phyloP scores from a whole-genome alignment of 2,329 filamentous ascomycete genomes.

The Plenodomus biglobosus region DNA sequence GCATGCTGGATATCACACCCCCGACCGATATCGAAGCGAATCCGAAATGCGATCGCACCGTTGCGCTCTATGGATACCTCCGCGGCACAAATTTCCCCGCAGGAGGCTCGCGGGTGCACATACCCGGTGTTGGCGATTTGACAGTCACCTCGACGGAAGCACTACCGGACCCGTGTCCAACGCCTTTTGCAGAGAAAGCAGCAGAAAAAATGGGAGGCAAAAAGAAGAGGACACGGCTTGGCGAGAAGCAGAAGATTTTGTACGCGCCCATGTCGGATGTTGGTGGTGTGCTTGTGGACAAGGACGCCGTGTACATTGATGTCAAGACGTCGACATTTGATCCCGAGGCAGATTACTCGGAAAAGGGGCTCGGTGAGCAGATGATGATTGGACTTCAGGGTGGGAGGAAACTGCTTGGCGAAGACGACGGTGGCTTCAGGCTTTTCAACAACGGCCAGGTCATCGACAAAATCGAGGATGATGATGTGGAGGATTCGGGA shows the following conservation, averaged over 20 bases:
- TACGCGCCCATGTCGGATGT: slow-evolving; percentile 99
- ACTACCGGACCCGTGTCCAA: slow-evolving; percentile 92
- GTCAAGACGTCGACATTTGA: slow-evolving; percentile 72
- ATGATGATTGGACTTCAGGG: slow-evolving; percentile 87
- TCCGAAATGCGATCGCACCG: slow-evolving; percentile 83
- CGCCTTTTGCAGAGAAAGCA: slow-evolving; percentile 85
- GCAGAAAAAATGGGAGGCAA: slow-evolving; percentile 83
- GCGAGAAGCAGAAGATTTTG: slow-evolving; percentile 94
- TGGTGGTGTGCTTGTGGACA: slow-evolving; percentile 92
- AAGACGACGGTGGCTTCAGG: slow-evolving; percentile 78
- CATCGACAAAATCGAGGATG: slow-evolving; percentile 59
- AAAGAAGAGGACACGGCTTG: slow-evolving; percentile 74
- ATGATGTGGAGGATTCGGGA: slow-evolving; percentile 58
- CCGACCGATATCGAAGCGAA: slow-evolving; percentile 89
- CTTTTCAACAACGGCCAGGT: slow-evolving; percentile 79
- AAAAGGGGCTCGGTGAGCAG: slow-evolving; percentile 91
- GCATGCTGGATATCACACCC: slow-evolving; percentile 92
- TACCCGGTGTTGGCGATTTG: slow-evolving; percentile 89
- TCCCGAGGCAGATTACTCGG: slow-evolving; percentile 62
- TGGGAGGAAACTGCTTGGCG: slow-evolving; percentile 77
- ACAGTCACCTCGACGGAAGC: slow-evolving; percentile 81
- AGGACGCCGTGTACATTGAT: slow-evolving; percentile 91
- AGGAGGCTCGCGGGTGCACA: slow-evolving; percentile 81
- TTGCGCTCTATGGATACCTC: slow-evolving; percentile 91
- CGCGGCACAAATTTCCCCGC: slow-evolving; percentile 92